phyloP scores from a whole-genome alignment of 2,329 filamentous ascomycete species.

The Paraconiothyrium brasiliense region DNA sequence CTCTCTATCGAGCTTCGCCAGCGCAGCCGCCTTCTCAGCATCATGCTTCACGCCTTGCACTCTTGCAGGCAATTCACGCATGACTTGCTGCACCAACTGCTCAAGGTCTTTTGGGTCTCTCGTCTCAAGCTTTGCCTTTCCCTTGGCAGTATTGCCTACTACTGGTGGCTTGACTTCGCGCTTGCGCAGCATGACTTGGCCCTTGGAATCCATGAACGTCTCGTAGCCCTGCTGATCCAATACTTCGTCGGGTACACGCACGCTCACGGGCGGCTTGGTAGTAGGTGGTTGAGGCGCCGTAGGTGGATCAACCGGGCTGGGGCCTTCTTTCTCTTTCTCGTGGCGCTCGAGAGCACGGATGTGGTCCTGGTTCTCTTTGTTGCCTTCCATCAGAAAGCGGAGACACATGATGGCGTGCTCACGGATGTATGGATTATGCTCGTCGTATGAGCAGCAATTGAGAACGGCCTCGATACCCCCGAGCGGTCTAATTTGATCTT shows the following conservation, averaged over 20 bases:
- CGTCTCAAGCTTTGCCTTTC: constrained; percentile 41
- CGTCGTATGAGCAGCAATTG: constrained; percentile 90
- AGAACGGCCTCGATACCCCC: constrained; percentile 88
- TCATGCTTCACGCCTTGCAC: constrained; percentile 50
- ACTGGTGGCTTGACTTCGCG: constrained; percentile 43
- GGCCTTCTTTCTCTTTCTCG: constrained; percentile 30
- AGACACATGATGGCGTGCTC: constrained; percentile 72
- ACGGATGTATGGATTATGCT: constrained; percentile 92
- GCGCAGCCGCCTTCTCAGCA: constrained; percentile 55
- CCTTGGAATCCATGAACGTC: constrained; percentile 60
- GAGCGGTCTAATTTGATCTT: constrained; percentile 85
- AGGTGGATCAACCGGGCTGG: constrained; percentile 23
- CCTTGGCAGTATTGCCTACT: constrained; percentile 33
- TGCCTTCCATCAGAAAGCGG: constrained; percentile 72
- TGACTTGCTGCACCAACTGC: constrained; percentile 56
- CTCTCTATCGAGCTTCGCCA: constrained; percentile 56
- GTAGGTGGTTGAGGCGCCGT: constrained; percentile 11
- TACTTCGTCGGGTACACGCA: constrained; percentile 57
- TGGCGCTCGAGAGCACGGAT: constrained; percentile 67
- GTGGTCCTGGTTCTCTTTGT: constrained; percentile 75
- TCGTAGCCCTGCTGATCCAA: constrained; percentile 60
- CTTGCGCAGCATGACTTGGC: constrained; percentile 58
- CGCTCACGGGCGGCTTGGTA: constrained; percentile 34
- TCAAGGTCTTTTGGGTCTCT: constrained; percentile 56
- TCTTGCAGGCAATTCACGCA: constrained; percentile 55